Conservation (phyloP, 345 rosid genomes). For the Aquilaria sinensis region DNA sequence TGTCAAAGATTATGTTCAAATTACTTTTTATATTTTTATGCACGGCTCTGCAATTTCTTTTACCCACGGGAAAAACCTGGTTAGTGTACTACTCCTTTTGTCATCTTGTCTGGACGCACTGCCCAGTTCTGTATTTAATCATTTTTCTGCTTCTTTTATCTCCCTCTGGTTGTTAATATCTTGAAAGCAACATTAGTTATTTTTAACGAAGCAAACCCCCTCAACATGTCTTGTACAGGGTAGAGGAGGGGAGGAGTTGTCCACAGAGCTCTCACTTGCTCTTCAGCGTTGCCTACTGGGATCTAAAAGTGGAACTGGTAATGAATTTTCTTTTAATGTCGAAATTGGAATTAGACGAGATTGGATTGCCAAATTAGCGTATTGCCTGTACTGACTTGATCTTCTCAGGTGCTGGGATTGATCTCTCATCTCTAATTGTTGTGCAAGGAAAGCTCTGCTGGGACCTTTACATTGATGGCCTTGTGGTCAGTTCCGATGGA, state of each 20-base stretch:
- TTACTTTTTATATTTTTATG: too few relatives aligned
- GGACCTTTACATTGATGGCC: conserved; percentile 89
- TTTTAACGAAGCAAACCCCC: conserved; percentile 1
- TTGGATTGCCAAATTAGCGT: not conserved
- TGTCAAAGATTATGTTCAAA: too few relatives aligned
- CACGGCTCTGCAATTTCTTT: too few relatives aligned
- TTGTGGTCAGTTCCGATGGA: conserved; percentile 84
- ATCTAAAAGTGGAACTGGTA: conserved; percentile 89
- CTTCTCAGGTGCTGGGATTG: conserved; percentile 73
- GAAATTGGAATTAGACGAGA: too few relatives aligned
- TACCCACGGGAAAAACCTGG: too few relatives aligned
- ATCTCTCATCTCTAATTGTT: conserved; percentile 63
- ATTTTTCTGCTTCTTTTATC: too few relatives aligned
- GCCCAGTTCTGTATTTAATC: too few relatives aligned
- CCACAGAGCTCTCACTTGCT: conserved; percentile 68
- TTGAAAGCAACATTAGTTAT: not conserved
- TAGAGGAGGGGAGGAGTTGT: conserved; percentile 89
- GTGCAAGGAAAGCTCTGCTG: conserved; percentile 84
- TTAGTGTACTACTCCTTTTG: too few relatives aligned
- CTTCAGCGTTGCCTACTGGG: conserved; percentile 81
- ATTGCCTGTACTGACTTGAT: conserved; percentile 8
- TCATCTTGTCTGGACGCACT: too few relatives aligned
- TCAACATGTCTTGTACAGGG: conserved; percentile 42
- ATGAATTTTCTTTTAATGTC: conserved; percentile 1
- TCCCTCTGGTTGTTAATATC: too few relatives aligned